These are phyloP conservation scores for Solanum okadae DNA, from an alignment of 257 asterid genomes.

Conservation along the genomic window DNA sequence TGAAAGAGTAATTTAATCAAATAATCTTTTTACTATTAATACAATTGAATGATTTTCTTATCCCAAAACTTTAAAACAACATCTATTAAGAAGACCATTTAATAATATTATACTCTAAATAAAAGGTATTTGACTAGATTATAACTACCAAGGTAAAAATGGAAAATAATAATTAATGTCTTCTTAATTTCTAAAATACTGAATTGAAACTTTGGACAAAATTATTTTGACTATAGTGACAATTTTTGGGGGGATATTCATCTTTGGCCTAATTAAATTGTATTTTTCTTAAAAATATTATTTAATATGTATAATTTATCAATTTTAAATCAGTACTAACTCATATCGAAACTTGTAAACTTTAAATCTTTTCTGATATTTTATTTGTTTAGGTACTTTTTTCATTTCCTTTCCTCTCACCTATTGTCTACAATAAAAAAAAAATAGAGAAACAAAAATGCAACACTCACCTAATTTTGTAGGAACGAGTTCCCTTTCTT, in stretches of 20 bases:
- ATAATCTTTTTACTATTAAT: neutral
- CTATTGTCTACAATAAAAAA: neutral
- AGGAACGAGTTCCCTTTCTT: conserved; percentile 4
- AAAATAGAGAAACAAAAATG: neutral
- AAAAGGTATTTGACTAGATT: neutral
- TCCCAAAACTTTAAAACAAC: neutral
- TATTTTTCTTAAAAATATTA: too few species aligned
- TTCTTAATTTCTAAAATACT: neutral
- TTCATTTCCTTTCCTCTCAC: neutral
- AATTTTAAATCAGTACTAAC: neutral
- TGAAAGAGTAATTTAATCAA: neutral
- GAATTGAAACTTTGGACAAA: neutral
- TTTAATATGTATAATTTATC: neutral
- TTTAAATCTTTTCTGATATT: neutral
- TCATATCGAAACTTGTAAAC: neutral
- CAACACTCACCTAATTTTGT: conserved; percentile 26
- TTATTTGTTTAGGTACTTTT: neutral
- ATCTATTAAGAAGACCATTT: neutral
- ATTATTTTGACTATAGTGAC: neutral
- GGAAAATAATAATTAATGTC: neutral
- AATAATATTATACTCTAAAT: neutral
- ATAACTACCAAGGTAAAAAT: neutral
- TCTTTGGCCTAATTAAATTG: neutral
- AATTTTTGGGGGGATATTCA: neutral
- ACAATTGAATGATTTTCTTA: neutral